Evolutionary conservation across 176 grass and related monocot species (phyloP).

Genomic region (Thalia dealbata): DNA sequence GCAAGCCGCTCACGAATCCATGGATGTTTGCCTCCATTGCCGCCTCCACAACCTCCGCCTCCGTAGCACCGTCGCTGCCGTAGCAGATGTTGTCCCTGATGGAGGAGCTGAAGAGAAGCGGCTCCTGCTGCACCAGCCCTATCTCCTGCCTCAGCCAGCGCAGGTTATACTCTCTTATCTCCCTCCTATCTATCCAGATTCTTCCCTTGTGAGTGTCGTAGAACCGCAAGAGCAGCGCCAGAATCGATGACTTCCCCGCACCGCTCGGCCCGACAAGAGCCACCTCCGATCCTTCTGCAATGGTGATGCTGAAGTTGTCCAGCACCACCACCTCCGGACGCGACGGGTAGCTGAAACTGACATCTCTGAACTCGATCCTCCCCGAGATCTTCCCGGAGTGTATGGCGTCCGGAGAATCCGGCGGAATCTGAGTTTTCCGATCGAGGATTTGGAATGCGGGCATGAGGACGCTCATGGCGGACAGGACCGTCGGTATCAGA

Average conservation of each 20-base stretch:
- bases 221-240: conserved; percentile 50
- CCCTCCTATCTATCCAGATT: conserved; percentile 29
- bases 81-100: conserved; percentile 46
- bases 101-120: conserved; percentile 40
- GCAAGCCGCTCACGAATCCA: conserved; percentile 37
- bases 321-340: conserved; percentile 40
- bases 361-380: conserved; percentile 27
- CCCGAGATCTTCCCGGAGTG: conserved; percentile 25
- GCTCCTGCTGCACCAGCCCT: conserved; percentile 44
- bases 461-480: conserved; percentile 37
- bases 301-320: conserved; percentile 28
- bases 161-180: conserved; percentile 40
- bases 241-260: conserved; percentile 44
- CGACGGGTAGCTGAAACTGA: conserved; percentile 47
- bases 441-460: conserved; percentile 50
- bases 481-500: conserved; percentile 47
- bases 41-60: conserved; percentile 33
- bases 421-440: conserved; percentile 38
- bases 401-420: conserved; percentile 27
- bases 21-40: conserved; percentile 39
- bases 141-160: conserved; percentile 39
- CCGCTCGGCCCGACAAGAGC: conserved; percentile 54
- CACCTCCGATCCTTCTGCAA: conserved; percentile 34
- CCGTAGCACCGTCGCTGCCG: conserved; percentile 27
- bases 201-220: conserved; percentile 39